These are phyloP conservation scores for Sporobolomyces phaffii DNA, from an alignment of 768 basidiomycete species.

Conservation along the genomic window DNA sequence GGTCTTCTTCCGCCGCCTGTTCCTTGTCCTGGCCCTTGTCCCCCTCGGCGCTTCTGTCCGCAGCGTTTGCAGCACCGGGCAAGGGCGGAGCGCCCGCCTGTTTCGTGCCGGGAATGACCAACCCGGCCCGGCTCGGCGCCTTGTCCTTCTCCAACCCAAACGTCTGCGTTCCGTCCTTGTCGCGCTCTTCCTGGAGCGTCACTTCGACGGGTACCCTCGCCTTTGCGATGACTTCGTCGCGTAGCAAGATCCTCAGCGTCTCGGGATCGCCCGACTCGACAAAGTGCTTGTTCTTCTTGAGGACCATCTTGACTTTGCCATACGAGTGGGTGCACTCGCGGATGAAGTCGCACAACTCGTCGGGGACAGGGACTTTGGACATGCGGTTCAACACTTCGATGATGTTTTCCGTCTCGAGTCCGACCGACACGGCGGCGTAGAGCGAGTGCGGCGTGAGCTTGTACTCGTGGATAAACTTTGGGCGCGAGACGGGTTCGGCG, in stretches of 20 bases:
- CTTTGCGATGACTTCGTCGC: conserved; percentile 76
- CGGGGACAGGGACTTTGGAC: conserved; percentile 70
- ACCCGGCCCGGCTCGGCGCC: conserved; percentile 72
- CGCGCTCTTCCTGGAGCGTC: conserved; percentile 6
- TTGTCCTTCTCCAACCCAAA: conserved; percentile 59
- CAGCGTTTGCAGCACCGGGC: conserved; percentile 27
- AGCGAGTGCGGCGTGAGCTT: conserved; percentile 95
- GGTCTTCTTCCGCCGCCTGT: conserved; percentile 58
- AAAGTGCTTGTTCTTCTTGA: conserved; percentile 96
- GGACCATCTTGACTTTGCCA: conserved; percentile 94
- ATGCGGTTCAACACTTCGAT: conserved; percentile 68
- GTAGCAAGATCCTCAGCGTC: conserved; percentile 76
- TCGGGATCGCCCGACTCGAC: conserved; percentile 95
- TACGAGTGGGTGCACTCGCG: conserved; percentile 90
- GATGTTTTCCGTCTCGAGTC: conserved; percentile 93
- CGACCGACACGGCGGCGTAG: conserved; percentile 97
- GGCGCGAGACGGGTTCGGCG: conserved; percentile 97
- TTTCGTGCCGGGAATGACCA: conserved; percentile 79
- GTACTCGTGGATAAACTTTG: conserved; percentile 97
- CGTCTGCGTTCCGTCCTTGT: conserved; percentile 48
- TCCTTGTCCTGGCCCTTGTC: conserved; percentile 23
- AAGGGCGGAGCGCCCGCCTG: conserved; percentile 49
- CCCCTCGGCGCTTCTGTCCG: background rate
- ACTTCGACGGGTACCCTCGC: conserved; percentile 57
- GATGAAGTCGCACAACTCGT: conserved; percentile 76